Conservation (phyloP, 2,329 filamentous ascomycete species). For the Diaporthe batatas region DNA sequence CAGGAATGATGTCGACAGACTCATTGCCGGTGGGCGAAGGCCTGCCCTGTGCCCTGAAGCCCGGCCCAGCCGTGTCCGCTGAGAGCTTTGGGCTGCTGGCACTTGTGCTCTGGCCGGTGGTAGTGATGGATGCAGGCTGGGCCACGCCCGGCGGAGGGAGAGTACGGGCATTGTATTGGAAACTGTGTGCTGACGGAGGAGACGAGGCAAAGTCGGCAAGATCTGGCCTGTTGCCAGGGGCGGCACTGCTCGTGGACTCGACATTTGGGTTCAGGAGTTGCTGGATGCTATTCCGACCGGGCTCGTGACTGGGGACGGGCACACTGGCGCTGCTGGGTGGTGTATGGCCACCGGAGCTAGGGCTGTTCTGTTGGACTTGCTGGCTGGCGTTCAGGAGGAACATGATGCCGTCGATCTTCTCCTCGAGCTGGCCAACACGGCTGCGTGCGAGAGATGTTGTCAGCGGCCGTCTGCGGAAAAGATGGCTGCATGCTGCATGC, state of each 20-base stretch:
- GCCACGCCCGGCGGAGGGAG: conserved; percentile 26
- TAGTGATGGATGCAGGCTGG: conserved; percentile 11
- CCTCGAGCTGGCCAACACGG: conserved; percentile 54
- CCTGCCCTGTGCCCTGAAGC: conserved; percentile 21
- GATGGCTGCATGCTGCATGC: background rate
- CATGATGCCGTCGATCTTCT: conserved; percentile 57
- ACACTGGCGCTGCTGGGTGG: conserved; percentile 36
- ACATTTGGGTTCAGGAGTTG: conserved; percentile 39
- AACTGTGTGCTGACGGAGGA: conserved; percentile 30
- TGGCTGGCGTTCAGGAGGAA: conserved; percentile 53
- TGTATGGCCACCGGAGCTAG: conserved; percentile 40
- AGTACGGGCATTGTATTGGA: conserved; percentile 30
- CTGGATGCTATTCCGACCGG: conserved; percentile 39
- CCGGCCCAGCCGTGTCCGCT: background rate
- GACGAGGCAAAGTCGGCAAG: conserved; percentile 24
- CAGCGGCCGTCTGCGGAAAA: background rate
- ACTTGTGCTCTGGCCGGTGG: conserved; percentile 1
- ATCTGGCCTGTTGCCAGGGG: conserved; percentile 22
- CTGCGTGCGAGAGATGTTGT: conserved; percentile 43
- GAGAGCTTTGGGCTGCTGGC: background rate
- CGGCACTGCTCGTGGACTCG: conserved; percentile 3
- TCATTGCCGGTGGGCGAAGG: conserved; percentile 19
- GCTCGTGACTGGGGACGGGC: conserved; percentile 20
- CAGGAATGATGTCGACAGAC: conserved; percentile 53
- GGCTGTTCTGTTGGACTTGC: conserved; percentile 45